These are phyloP conservation scores for Polytolypa hystricis DNA, from an alignment of 2,329 filamentous ascomycete genomes.

Conservation along the genomic window DNA sequence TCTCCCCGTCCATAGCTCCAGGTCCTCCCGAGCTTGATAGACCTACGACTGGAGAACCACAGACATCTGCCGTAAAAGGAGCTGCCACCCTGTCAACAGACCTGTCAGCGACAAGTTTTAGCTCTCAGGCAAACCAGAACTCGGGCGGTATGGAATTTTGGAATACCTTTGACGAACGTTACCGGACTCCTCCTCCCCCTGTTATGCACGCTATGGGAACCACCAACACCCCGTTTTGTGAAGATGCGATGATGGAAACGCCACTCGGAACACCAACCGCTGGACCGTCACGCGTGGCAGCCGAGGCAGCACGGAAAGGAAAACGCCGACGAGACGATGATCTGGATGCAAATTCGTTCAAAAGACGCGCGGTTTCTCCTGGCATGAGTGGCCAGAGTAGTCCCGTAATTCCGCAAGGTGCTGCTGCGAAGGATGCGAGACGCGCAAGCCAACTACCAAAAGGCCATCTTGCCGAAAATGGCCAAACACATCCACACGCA, in stretches of 20 bases:
- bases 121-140: slow-evolving; percentile 60
- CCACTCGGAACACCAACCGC: slow-evolving; percentile 19
- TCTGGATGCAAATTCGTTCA: slow-evolving; percentile 77
- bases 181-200: slow-evolving; percentile 53
- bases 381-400: slow-evolving; percentile 86
- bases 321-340: slow-evolving; percentile 83
- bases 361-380: slow-evolving; percentile 81
- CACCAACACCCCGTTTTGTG: slow-evolving; percentile 37
- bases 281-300: slow-evolving; percentile 10
- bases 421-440: slow-evolving; percentile 1
- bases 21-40: too few relatives aligned
- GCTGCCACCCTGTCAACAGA: slow-evolving; percentile 9
- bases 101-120: slow-evolving; percentile 55
- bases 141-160: slow-evolving; percentile 65
- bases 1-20: slow-evolving; percentile 37
- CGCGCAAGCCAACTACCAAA: slow-evolving; percentile 21
- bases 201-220: slow-evolving; percentile 41
- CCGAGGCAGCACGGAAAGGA: slow-evolving; percentile 8
- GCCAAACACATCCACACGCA: slow-evolving; percentile 39
- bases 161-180: slow-evolving; percentile 64
- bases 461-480: slow-evolving; percentile 30
- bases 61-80: slow-evolving; percentile 10
- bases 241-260: slow-evolving; percentile 30
- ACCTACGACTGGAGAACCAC: slow-evolving; percentile 36
- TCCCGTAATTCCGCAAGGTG: slow-evolving; percentile 66